These are phyloP conservation scores for Trichoderma hamatum DNA, from an alignment of 2,329 filamentous ascomycete species.

Conservation along the genomic window DNA sequence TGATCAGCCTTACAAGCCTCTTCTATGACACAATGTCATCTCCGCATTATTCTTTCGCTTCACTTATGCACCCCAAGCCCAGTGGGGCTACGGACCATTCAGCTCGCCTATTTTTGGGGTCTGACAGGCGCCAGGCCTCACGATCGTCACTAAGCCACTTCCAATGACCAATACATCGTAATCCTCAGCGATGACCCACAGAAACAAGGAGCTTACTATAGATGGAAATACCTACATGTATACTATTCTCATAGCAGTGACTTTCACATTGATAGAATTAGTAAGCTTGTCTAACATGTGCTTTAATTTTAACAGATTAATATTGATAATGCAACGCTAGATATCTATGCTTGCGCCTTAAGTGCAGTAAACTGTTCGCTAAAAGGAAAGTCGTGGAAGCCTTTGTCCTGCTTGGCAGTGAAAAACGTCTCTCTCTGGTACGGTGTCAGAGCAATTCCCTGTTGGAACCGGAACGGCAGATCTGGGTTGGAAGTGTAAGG, in stretches of 20 bases:
- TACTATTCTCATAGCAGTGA: neutral
- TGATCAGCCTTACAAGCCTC: neutral
- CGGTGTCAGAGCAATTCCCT: conserved; percentile 10
- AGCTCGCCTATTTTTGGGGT: conserved; percentile 1
- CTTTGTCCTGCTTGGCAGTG: conserved; percentile 8
- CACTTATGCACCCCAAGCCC: neutral
- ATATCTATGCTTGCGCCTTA: conserved; percentile 5
- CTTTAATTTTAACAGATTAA: neutral
- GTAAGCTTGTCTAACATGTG: neutral
- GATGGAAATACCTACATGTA: neutral
- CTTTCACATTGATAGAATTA: neutral
- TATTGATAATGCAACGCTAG: neutral
- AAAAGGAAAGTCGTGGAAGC: conserved; percentile 20
- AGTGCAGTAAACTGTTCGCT: conserved; percentile 11
- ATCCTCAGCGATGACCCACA: neutral
- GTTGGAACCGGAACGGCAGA: conserved; percentile 15
- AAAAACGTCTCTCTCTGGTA: conserved; percentile 20
- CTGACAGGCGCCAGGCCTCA: conserved; percentile 1
- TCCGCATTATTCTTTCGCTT: neutral
- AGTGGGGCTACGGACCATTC: conserved; percentile 1
- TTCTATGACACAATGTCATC: neutral
- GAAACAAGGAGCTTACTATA: neutral
- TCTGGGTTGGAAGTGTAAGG: conserved; percentile 21
- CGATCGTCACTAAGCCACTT: conserved; percentile 4
- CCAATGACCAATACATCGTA: neutral